Evolutionary conservation across 169 alveolate genomes (phyloP), one percentile per base, ranked within the genome.

Genomic region (Plasmodium inui): DNA sequence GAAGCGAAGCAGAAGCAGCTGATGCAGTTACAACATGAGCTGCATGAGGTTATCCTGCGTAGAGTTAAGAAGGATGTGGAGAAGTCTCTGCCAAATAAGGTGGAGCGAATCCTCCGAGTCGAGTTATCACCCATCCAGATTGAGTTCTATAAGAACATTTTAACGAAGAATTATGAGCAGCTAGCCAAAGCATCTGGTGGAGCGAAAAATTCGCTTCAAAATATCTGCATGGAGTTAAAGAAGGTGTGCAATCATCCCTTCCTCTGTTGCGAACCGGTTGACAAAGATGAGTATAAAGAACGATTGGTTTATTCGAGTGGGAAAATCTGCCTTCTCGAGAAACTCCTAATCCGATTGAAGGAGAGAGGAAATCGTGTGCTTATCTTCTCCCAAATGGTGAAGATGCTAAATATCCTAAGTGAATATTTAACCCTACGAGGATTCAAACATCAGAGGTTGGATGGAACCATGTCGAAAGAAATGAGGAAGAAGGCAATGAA

Each of bases 221-320:
- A 98, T 92, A 98, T 97, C 8, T 97, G 98, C 34, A 98, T 99
- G 99, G 99, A 99, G 94, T 97, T 99, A 41, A 98, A 99, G 88
- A 99, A 99, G 93, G 99, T 98, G 19, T 98, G 99, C 95, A 98
- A 99, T 93, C 99, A 99, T 94, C 99, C 99, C n/a, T 99, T 98
- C 95, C 93, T 98, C 61, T 98, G 99, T 78, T 98, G 98, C 86
- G 98, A 98, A 37, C 98, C 99, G 1, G 99, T 98, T 82, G 99
- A 98, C 81, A 78, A 96, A 41, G 97, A 95, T 90, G 92, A 82
- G 53, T 96, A 97, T 96, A 96, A 86, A 57, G 98, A 98, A 82
- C 98, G 99, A 57, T 84, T 98, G 32, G 96, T 98, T 3, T 95
- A 96, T 71, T 96, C 98, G 5, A 96, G 99, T 85, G 99, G 99